These are phyloP conservation scores for Lactarius quietus DNA, from an alignment of 768 basidiomycete genomes.

Conservation along the genomic window DNA sequence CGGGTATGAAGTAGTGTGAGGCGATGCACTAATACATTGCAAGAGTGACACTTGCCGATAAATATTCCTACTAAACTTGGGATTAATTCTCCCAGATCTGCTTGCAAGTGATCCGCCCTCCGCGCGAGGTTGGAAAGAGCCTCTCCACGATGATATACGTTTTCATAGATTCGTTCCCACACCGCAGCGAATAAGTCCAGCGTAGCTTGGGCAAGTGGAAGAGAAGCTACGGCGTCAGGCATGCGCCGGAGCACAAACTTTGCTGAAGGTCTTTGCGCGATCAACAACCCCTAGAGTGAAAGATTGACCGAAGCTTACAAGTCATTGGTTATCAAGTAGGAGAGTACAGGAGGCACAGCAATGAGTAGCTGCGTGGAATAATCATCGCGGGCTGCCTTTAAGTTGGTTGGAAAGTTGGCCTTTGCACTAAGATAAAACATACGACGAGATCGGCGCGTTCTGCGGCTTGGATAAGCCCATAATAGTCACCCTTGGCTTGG, in stretches of 20 bases:
- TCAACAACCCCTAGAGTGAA: background rate
- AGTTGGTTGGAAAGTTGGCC: background rate
- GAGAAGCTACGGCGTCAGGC: conserved; percentile 43
- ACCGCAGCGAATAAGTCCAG: conserved; percentile 47
- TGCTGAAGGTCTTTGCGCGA: conserved; percentile 52
- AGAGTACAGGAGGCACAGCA: conserved; percentile 57
- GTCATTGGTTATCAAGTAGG: conserved; percentile 61
- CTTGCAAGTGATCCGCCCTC: conserved; percentile 44
- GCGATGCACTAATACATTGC: background rate
- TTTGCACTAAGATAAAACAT: conserved; percentile 27
- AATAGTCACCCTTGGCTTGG: conserved; percentile 43
- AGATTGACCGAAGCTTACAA: conserved; percentile 41
- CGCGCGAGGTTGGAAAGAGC: conserved; percentile 41
- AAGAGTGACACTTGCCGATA: conserved; percentile 39
- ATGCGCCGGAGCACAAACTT: conserved; percentile 54
- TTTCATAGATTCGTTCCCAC: conserved; percentile 51
- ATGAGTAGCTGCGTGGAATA: conserved; percentile 41
- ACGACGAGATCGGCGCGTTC: conserved; percentile 57
- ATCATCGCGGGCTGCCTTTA: conserved; percentile 29
- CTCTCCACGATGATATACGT: conserved; percentile 50
- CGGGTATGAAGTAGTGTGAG: background rate
- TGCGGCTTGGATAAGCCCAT: conserved; percentile 43
- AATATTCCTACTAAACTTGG: conserved; percentile 46
- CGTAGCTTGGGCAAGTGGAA: conserved; percentile 48
- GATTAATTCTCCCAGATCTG: conserved; percentile 45